Conservation (phyloP, 345 rosid genomes). For the Diplotaxis tenuifolia region DNA sequence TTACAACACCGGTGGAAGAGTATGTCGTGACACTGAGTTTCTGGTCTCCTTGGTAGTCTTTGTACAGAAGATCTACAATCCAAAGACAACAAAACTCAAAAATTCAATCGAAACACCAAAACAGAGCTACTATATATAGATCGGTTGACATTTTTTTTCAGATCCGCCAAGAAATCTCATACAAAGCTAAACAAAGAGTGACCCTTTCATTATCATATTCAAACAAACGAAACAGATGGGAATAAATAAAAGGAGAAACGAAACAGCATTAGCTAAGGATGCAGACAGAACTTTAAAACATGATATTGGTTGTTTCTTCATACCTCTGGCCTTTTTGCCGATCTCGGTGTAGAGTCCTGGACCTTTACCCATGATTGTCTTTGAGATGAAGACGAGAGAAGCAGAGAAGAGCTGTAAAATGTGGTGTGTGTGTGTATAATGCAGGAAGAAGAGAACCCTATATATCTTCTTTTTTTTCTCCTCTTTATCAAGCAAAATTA, state of each 20-base stretch:
- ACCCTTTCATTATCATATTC: neutral
- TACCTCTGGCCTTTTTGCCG: constrained; percentile 93
- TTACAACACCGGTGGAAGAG: constrained; percentile 83
- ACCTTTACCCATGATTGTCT: constrained; percentile 67
- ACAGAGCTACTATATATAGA: neutral
- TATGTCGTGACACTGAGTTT: constrained; percentile 80
- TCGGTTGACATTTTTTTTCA: constrained; percentile 8
- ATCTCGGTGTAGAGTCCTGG: constrained; percentile 93
- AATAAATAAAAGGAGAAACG: neutral
- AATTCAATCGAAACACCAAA: neutral
- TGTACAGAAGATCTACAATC: constrained; percentile 68
- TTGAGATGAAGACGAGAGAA: neutral
- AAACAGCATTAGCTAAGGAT: neutral
- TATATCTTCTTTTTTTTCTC: neutral
- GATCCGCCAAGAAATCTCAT: neutral
- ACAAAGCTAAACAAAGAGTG: neutral
- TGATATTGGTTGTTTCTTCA: neutral
- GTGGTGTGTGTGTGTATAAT: constrained; percentile 16
- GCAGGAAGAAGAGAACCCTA: constrained; percentile 25
- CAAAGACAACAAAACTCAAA: neutral
- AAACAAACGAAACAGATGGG: neutral
- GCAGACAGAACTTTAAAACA: no score
- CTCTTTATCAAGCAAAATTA: constrained; percentile 27
- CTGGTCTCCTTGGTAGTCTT: constrained; percentile 91
- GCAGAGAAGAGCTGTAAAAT: neutral